Percentiles rank a stretch among this genome's conserved stretches.
Conservation (phyloP, 139 green algal genomes). For the Picochlorum sp. region DNA sequence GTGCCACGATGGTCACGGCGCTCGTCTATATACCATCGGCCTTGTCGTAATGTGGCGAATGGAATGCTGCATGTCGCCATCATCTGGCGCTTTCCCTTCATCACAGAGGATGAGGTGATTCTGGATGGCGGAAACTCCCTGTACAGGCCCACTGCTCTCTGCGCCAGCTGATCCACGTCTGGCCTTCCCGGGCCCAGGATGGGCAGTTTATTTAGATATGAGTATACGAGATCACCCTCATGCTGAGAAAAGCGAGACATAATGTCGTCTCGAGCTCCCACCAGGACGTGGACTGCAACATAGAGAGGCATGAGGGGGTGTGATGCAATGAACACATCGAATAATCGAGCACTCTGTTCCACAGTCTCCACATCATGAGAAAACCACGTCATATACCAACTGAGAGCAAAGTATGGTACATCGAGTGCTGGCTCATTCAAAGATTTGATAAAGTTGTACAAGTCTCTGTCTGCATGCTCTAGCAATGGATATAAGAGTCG, state of each 20-base stretch:
- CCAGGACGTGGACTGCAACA: slow-evolving; percentile 58
- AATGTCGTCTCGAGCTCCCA: slow-evolving; percentile 31
- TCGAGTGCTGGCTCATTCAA: slow-evolving; percentile 27
- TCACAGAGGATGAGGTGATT: background rate
- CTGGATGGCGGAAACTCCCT: background rate
- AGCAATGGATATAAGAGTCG: slow-evolving; percentile 54
- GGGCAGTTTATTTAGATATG: slow-evolving; percentile 45
- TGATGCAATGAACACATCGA: slow-evolving; percentile 78
- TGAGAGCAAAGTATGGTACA: slow-evolving; percentile 57
- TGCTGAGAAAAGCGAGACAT: slow-evolving; percentile 34
- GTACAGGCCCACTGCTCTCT: slow-evolving; percentile 30
- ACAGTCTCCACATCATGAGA: slow-evolving; percentile 57
- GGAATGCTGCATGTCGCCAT: background rate
- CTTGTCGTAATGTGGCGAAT: no score
- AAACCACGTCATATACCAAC: slow-evolving; percentile 87
- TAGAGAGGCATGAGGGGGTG: slow-evolving; percentile 91
- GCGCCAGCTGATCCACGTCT: slow-evolving; percentile 41
- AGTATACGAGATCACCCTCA: slow-evolving; percentile 47
- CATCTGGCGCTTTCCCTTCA: background rate
- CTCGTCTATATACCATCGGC: no score
- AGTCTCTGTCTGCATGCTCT: slow-evolving; percentile 18
- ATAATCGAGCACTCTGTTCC: slow-evolving; percentile 55
- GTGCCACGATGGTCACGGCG: no score
- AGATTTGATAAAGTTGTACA: slow-evolving; percentile 24
- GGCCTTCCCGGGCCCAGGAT: slow-evolving; percentile 26